These are phyloP conservation scores for Ogataea naganishii DNA, from an alignment of 805 yeast species.

Conservation along the genomic window DNA sequence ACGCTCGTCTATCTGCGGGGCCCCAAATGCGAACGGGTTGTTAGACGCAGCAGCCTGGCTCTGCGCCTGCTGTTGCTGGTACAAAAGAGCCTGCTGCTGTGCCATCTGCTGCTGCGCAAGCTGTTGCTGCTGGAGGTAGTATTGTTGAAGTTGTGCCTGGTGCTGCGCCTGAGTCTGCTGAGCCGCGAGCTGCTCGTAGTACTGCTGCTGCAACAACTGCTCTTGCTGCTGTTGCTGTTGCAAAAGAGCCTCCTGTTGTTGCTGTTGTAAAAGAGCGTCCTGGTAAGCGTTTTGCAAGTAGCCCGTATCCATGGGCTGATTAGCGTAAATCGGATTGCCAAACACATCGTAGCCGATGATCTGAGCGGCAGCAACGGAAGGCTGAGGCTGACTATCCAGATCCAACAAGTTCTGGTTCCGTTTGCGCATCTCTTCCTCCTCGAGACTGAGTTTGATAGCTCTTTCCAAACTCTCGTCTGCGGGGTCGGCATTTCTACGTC, in stretches of 20 bases:
- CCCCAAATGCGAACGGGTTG: slow-evolving; percentile 25
- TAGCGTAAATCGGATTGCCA: slow-evolving; percentile 55
- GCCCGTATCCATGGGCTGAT: slow-evolving; percentile 46
- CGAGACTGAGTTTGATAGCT: slow-evolving; percentile 64
- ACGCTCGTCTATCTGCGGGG: slow-evolving; percentile 27
- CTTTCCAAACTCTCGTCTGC: slow-evolving; percentile 56
- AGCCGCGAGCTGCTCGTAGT: slow-evolving; percentile 13
- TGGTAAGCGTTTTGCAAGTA: slow-evolving; percentile 37
- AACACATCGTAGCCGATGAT: slow-evolving; percentile 45
- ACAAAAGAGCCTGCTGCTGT: slow-evolving; percentile 11
- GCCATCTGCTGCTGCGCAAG: slow-evolving; percentile 13
- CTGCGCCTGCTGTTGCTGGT: slow-evolving; percentile 28
- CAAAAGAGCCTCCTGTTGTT: slow-evolving; percentile 10
- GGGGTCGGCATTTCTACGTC: slow-evolving; percentile 37
- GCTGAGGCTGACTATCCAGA: slow-evolving; percentile 35
- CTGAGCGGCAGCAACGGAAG: slow-evolving; percentile 22
- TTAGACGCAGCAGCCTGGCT: slow-evolving; percentile 29
- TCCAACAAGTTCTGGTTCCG: slow-evolving; percentile 45
- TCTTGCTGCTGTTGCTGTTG: slow-evolving; percentile 12
- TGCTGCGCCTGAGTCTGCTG: slow-evolving; percentile 4
- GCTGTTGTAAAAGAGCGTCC: slow-evolving; percentile 11
- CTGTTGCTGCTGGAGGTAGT: slow-evolving; percentile 12
- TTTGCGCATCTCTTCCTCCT: slow-evolving; percentile 63
- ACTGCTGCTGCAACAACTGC: slow-evolving; percentile 14
- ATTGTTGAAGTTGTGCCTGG: slow-evolving; percentile 8